Conservation (phyloP, 2,329 filamentous ascomycete species). For the Apiospora koreana region DNA sequence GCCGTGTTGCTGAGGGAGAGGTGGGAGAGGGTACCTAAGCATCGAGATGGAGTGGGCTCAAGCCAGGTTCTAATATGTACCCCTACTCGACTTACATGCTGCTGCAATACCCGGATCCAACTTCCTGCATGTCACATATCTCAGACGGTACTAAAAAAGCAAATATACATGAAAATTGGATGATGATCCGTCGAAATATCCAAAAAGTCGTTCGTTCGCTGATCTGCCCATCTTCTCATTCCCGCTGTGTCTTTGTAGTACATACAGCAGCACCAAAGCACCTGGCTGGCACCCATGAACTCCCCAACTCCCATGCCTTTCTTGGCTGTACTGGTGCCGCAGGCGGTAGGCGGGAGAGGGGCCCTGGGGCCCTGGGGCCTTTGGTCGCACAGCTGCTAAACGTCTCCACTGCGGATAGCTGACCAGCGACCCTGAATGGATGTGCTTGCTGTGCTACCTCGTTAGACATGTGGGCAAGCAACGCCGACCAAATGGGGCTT, state of each 20-base stretch:
- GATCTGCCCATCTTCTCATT: background rate
- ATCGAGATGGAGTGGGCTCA: background rate
- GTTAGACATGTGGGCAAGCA: slow-evolving; percentile 7
- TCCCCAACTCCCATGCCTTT: background rate
- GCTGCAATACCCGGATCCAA: background rate
- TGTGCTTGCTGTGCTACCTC: background rate
- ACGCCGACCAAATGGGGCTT: slow-evolving; percentile 1
- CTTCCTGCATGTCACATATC: background rate
- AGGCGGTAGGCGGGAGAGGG: background rate
- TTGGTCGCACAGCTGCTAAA: slow-evolving; percentile 5
- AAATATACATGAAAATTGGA: background rate
- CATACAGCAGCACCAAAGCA: background rate
- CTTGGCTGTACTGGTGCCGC: slow-evolving; percentile 10
- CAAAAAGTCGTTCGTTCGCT: background rate
- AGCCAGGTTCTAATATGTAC: background rate
- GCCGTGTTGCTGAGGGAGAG: no score
- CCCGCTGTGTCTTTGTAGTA: background rate
- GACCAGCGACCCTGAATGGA: slow-evolving; percentile 4
- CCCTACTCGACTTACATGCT: background rate
- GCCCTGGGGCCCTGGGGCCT: no score
- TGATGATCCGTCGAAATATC: background rate
- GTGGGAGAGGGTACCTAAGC: no score
- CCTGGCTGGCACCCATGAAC: background rate
- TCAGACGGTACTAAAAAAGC: background rate
- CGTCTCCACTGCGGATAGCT: slow-evolving; percentile 3